phyloP scores from a whole-genome alignment of 2,329 filamentous ascomycete species.

The Cordyceps fumosorosea region DNA sequence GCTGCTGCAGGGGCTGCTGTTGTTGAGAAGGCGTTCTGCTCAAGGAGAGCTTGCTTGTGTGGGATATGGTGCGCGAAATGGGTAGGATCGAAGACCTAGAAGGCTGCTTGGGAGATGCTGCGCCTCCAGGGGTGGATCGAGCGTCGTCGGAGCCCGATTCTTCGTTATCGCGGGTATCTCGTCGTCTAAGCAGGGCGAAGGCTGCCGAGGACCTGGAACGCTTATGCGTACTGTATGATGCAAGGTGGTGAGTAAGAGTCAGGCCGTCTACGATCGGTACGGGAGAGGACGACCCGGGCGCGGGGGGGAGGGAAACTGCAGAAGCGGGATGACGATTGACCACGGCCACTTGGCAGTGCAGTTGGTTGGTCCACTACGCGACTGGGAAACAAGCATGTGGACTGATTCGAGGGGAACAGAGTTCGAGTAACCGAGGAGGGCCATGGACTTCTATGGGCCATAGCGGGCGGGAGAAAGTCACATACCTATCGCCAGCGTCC shows the following conservation, averaged over 20 bases:
- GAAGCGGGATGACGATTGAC: not conserved
- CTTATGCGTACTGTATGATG: conserved; percentile 35
- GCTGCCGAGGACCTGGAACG: conserved; percentile 48
- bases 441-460: not conserved
- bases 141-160: conserved; percentile 49
- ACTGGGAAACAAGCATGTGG: conserved; percentile 3
- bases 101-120: conserved; percentile 25
- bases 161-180: conserved; percentile 39
- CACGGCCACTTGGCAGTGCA: not conserved
- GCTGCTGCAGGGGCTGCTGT: conserved; percentile 20
- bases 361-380: conserved; percentile 7
- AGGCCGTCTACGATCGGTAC: conserved; percentile 3
- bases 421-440: not conserved
- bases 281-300: not conserved
- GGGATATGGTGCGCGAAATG: conserved; percentile 32
- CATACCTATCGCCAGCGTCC: conserved; percentile 26
- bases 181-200: conserved; percentile 48
- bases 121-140: conserved; percentile 31
- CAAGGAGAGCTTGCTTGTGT: conserved; percentile 41
- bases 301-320: not conserved
- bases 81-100: conserved; percentile 26
- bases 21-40: conserved; percentile 33
- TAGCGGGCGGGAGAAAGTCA: not conserved
- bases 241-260: not conserved
- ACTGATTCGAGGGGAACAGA: conserved; percentile 1